These are phyloP conservation scores for Cubamyces sp. DNA, from an alignment of 768 basidiomycete genomes.

Conservation along the genomic window DNA sequence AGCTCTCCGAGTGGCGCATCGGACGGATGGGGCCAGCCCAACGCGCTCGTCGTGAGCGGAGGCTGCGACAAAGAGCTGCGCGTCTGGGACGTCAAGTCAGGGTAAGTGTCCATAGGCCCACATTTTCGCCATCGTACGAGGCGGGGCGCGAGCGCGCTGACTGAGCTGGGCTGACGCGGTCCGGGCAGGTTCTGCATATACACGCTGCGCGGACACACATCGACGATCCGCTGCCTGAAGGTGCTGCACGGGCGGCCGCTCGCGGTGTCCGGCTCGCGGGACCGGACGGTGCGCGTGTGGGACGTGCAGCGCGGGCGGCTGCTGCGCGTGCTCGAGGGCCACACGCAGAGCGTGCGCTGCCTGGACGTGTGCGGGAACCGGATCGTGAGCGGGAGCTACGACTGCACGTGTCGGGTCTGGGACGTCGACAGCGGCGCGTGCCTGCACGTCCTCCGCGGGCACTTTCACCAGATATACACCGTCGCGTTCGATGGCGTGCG, in stretches of 20 bases:
- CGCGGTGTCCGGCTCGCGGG: conserved; percentile 89
- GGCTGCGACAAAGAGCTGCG: conserved; percentile 92
- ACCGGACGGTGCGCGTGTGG: conserved; percentile 88
- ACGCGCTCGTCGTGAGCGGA: conserved; percentile 83
- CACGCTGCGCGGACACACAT: conserved; percentile 79
- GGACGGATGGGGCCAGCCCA: conserved; percentile 90
- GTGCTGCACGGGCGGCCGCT: conserved; percentile 86
- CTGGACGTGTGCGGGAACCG: conserved; percentile 84
- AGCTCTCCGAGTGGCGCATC: conserved; percentile 37
- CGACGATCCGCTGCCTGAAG: conserved; percentile 90
- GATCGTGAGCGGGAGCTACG: conserved; percentile 94
- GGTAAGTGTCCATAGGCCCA: conserved; percentile 50
- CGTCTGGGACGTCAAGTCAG: conserved; percentile 89
- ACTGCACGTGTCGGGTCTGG: conserved; percentile 90
- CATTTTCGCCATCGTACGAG: background rate
- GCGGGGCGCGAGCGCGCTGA: too few species aligned
- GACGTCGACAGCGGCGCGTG: conserved; percentile 89
- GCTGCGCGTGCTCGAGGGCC: conserved; percentile 72
- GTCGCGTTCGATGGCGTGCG: conserved; percentile 87
- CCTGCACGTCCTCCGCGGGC: conserved; percentile 78
- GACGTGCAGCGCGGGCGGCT: conserved; percentile 81
- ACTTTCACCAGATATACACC: conserved; percentile 87
- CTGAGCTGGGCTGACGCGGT: background rate
- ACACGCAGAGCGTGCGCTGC: conserved; percentile 81
- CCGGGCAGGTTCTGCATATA: conserved; percentile 66